A percentile compares a stretch with the other conserved stretches of the same genome.
phyloP scores from a whole-genome alignment of 441 rosid species.

The Aleurites moluccanus region DNA sequence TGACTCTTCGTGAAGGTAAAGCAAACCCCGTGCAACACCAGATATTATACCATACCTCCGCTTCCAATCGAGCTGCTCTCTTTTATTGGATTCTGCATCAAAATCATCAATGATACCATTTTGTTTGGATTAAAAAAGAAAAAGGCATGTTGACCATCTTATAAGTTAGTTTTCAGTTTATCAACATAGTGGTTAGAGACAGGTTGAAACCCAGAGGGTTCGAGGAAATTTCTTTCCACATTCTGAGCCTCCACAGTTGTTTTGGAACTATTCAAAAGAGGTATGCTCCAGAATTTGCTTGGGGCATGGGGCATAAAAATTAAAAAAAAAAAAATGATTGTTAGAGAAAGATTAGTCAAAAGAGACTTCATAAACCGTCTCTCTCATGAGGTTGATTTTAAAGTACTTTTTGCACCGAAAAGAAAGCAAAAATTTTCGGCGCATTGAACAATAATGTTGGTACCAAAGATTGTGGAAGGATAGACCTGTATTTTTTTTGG shows the following conservation, averaged over 20 bases:
- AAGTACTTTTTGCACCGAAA: background rate
- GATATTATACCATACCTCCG: conserved; percentile 63
- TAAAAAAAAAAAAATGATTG: conserved; percentile 5
- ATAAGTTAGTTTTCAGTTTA: background rate
- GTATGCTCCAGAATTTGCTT: background rate
- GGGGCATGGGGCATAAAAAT: conserved; percentile 2
- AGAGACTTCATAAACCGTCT: background rate
- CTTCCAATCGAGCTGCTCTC: conserved; percentile 71
- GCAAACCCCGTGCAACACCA: conserved; percentile 81
- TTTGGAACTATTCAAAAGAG: conserved; percentile 21
- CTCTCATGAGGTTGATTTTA: conserved; percentile 8
- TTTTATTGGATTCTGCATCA: conserved; percentile 49
- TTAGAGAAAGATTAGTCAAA: conserved; percentile 8
- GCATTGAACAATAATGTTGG: background rate
- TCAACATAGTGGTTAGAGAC: conserved; percentile 21
- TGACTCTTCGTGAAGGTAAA: conserved; percentile 85
- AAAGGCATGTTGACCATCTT: background rate
- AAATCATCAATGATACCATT: conserved; percentile 9
- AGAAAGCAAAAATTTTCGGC: background rate
- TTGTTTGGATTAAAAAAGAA: conserved; percentile 12
- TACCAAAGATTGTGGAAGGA: background rate
- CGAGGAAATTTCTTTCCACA: background rate
- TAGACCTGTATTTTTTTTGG: background rate
- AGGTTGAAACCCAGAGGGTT: conserved; percentile 2
- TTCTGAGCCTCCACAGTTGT: background rate